Evolutionary conservation across 1,139 yeast species (phyloP), one percentile per base, ranked within the genome.

Genomic region (Hemisphaericaspora xylanilytica): DNA sequence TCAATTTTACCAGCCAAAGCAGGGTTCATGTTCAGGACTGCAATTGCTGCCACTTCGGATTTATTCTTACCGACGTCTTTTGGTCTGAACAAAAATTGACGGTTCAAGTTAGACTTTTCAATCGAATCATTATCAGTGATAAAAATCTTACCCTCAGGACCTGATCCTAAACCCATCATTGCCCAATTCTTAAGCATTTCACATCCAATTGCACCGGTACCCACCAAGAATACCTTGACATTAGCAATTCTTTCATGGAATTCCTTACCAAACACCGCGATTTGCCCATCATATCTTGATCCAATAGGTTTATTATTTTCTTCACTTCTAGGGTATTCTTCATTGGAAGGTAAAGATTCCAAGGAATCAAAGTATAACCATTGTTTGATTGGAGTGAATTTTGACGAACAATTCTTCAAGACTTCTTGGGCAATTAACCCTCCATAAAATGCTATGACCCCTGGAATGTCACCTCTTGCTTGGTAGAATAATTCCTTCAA

Each of bases 111-210:
- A 8, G 96, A 87, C 63, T 89, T 89, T 64, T 92, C 99, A 59
- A 92, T 92, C 3, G 94, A 79, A 58, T 92, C 99, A 59, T 83
- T 94, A 66, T 92, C 99, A 30, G 99, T 92, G 33, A 94, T 83
- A 37, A 67, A 65, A 46, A 92, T 86, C 51, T 79, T 75, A 55
- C 99, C 99, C 3, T 84, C 63, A 28, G 92, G 87, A 25, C 98
- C 97, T 18, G 95, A 74, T 25, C 96, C 97, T 41, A 92, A 70
- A 35, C 99, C 98, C 81, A 90, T 77, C 78, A 92, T 76, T 7
- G 98, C 97, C 97, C 97, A 92, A 59, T 89, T 90, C 66, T 92
- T 92, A 56, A 92, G 74, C 94, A 94, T 92, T 67, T 92, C 99
- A 68, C 99, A 92, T 35, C 99, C 99, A 71, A 92, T 92, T 28